Percentiles rank a stretch among this genome's conserved stretches.
Evolutionary conservation across 2,329 filamentous ascomycete genomes (phyloP).

Genomic region (Simplicillium sp.): DNA sequence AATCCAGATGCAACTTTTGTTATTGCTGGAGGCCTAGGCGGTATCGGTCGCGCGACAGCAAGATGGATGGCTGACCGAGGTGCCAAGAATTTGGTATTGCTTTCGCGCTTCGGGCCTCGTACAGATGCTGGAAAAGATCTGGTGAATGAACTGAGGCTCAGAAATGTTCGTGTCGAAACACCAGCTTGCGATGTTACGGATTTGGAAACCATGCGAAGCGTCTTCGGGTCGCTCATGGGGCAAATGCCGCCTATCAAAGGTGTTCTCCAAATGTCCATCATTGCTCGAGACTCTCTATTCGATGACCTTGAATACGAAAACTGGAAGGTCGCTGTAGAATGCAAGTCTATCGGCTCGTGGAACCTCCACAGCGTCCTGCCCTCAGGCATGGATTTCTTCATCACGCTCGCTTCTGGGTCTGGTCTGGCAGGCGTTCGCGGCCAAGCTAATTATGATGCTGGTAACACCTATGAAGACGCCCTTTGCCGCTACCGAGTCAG

Average conservation of each 20-base stretch:
- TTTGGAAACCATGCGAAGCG: too few relatives aligned
- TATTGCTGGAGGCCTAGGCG: conserved; percentile 7
- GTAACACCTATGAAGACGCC: conserved; percentile 11
- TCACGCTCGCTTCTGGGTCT: conserved; percentile 10
- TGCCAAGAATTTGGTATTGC: conserved; percentile 15
- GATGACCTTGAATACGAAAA: conserved; percentile 10
- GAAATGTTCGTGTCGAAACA: too few relatives aligned
- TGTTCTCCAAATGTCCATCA: conserved; percentile 9
- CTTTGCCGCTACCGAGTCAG: conserved; percentile 8
- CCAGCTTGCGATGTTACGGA: too few relatives aligned
- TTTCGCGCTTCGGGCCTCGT: too few relatives aligned
- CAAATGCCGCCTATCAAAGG: too few relatives aligned
- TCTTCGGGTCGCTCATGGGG: too few relatives aligned
- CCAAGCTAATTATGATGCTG: conserved; percentile 10
- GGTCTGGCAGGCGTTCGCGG: conserved; percentile 10
- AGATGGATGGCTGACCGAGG: conserved; percentile 8
- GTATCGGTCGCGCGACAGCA: conserved; percentile 6
- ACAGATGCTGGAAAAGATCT: too few relatives aligned
- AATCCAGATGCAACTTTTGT: too few relatives aligned
- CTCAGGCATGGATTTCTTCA: conserved; percentile 8
- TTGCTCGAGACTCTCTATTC: conserved; percentile 10
- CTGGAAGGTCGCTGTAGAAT: conserved; percentile 7
- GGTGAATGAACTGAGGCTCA: too few relatives aligned
- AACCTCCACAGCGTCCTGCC: conserved; percentile 6
- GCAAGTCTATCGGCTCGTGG: conserved; percentile 9